Base-by-base conservation (phyloP, 768 basidiomycete genomes). In the Cystofilobasidium bisporidii region DNA sequence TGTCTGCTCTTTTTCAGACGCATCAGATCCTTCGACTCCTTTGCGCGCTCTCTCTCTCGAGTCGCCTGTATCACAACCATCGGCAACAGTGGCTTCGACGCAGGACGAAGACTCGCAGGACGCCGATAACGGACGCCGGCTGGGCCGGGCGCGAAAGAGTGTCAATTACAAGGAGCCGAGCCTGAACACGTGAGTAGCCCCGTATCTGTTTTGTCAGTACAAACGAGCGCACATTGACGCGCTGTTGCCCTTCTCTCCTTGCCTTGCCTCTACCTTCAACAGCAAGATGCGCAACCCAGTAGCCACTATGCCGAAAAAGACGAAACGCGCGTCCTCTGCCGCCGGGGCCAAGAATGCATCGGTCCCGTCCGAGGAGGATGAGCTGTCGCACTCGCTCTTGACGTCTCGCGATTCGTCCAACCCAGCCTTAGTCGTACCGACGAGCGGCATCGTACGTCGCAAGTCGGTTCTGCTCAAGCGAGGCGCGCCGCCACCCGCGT, bases 101-200 rank as follows among this genome's bases (percentile, higher is more conserved):
- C 36, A 41, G 30, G 40, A 64, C 38, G 63, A 64, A 9, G 63
- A 40, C 12, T 57, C 63, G 24, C 36, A 64, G 28, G 63, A 64
- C 18, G 36, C 28, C 26, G 63, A 64, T 2, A 28, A 28, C 17
- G 43, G 61, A 5, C 33, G 63, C 2, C 32, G 65, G 18, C 18
- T 41, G 14, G 65, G 65, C 3, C 56, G 65, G 28, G 65, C 65
- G 24, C 47, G 65, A 6, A 66, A 66, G 65, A 66, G 65, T 36
- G 65, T 66, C 58, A 66, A 66, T n/a, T 66, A 66, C 47, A 66
- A 66, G 59, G 65, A 66, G 47, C 65, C 65, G 9, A 66, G 65
- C 48, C 48, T 66, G 2, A 66, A 58, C n/a, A 43, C 65, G 65
- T 66, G n/a, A n/a, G n/a, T n/a, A n/a, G n/a, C n/a, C n/a, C n/a